These are phyloP conservation scores for Blastobotrys americana DNA, from an alignment of 805 yeast genomes.

Conservation along the genomic window DNA sequence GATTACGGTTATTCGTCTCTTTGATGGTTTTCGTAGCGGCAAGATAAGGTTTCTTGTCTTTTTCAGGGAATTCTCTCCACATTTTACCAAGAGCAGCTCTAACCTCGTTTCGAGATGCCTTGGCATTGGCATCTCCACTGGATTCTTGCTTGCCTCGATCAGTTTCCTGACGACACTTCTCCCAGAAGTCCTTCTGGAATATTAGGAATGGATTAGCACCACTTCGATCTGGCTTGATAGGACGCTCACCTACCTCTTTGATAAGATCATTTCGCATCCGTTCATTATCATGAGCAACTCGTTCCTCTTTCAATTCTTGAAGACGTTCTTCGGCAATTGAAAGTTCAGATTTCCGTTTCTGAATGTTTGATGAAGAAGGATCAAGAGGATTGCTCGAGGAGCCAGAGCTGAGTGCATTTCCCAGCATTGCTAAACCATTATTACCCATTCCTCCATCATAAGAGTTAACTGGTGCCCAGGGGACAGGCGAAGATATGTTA, in stretches of 20 bases:
- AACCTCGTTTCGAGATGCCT: constrained; percentile 35
- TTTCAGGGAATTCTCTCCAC: constrained; percentile 36
- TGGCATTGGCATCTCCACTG: constrained; percentile 26
- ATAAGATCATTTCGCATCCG: constrained; percentile 31
- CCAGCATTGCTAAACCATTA: too few relatives aligned
- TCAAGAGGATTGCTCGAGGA: not conserved
- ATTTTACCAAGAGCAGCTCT: constrained; percentile 34
- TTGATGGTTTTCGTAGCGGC: constrained; percentile 30
- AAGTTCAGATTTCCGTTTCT: not conserved
- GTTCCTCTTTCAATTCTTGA: constrained; percentile 23
- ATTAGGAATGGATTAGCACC: constrained; percentile 37
- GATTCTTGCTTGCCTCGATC: constrained; percentile 28
- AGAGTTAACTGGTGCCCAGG: not conserved
- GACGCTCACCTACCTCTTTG: constrained; percentile 33
- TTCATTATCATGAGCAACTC: constrained; percentile 27
- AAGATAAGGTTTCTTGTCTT: constrained; percentile 32
- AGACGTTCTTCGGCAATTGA: constrained; percentile 21
- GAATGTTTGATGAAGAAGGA: not conserved
- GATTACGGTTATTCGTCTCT: constrained; percentile 28
- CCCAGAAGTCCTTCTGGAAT: constrained; percentile 38
- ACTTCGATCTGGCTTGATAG: constrained; percentile 32
- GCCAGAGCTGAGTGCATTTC: too few relatives aligned
- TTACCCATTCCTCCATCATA: not conserved
- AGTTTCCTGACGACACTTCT: constrained; percentile 31
- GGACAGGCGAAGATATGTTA: not conserved